Conservation (phyloP, 768 basidiomycete species). For the Boletellus ananiceps region DNA sequence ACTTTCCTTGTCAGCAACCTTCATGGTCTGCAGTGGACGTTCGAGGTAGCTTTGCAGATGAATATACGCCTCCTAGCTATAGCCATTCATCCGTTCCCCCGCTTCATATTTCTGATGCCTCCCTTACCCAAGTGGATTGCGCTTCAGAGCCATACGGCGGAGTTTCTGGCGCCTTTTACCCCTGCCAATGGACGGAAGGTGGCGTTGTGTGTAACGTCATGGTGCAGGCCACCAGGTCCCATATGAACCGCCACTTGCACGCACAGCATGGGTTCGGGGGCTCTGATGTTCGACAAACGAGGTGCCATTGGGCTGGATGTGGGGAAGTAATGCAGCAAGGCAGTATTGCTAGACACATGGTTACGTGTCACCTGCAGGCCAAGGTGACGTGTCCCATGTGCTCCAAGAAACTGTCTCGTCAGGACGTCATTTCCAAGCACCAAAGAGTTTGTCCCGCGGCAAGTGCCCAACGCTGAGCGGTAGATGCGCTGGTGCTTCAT, state of each 20-base stretch:
- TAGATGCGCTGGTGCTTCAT: no score
- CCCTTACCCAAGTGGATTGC: background rate
- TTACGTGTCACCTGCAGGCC: conserved; percentile 25
- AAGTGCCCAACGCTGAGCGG: conserved; percentile 9
- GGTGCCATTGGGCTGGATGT: conserved; percentile 21
- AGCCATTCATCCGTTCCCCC: background rate
- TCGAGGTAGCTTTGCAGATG: conserved; percentile 1
- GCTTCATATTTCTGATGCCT: background rate
- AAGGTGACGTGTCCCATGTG: conserved; percentile 27
- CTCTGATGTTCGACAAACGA: conserved; percentile 17
- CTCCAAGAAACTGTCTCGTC: conserved; percentile 26
- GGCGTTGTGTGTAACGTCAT: conserved; percentile 9
- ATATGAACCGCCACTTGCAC: conserved; percentile 26
- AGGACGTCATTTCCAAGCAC: conserved; percentile 26
- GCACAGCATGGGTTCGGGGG: conserved; percentile 20
- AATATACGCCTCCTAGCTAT: background rate
- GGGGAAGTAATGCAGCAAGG: conserved; percentile 24
- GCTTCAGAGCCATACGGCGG: conserved; percentile 1
- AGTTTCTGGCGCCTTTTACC: conserved; percentile 5
- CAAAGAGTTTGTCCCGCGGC: conserved; percentile 24
- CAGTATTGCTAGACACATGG: conserved; percentile 26
- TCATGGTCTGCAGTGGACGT: background rate
- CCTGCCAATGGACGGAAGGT: conserved; percentile 19
- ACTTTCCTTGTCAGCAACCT: background rate
- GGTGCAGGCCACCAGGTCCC: conserved; percentile 22